phyloP scores from a whole-genome alignment of 192 early-diverging fungal species.

The Podila verticillata region DNA sequence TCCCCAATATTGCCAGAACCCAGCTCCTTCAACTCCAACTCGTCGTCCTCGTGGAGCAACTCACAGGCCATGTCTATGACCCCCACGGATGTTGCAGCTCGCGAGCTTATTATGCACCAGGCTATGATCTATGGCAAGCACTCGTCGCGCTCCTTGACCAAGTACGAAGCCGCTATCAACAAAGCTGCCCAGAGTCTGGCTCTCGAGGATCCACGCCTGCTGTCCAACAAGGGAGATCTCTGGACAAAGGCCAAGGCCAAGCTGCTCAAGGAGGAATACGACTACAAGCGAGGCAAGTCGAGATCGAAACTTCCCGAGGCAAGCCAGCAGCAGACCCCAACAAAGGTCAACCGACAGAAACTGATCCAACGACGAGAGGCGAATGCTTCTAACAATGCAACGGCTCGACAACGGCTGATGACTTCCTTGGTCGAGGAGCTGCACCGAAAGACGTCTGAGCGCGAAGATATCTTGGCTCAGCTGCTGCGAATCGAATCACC shows the following conservation, averaged over 20 bases:
- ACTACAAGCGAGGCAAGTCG: conserved; percentile 65
- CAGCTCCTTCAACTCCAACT: conserved; percentile 40
- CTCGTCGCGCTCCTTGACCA: conserved; percentile 56
- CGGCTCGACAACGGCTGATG: conserved; percentile 45
- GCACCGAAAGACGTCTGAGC: conserved; percentile 39
- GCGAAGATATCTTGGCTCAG: conserved; percentile 25
- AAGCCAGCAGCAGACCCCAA: conserved; percentile 32
- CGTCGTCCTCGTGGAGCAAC: conserved; percentile 33
- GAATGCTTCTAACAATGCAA: conserved; percentile 51
- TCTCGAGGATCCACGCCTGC: conserved; percentile 52
- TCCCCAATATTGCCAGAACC: conserved; percentile 24
- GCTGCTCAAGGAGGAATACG: conserved; percentile 58
- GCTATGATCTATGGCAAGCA: conserved; percentile 66
- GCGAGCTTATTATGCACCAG: conserved; percentile 59
- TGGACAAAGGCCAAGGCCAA: conserved; percentile 63
- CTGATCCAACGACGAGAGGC: conserved; percentile 53
- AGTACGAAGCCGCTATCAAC: conserved; percentile 66
- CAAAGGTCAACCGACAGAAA: conserved; percentile 24
- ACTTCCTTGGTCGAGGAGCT: conserved; percentile 42
- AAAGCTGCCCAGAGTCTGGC: conserved; percentile 57
- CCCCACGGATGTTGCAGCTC: conserved; percentile 29
- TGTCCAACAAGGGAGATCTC: conserved; percentile 56
- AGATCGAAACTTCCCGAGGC: conserved; percentile 64
- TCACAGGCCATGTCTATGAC: conserved; percentile 5
- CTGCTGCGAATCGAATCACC: conserved; percentile 36